Evolutionary conservation across 2,329 filamentous ascomycete genomes (phyloP).

Genomic region (Alternaria gaisen): DNA sequence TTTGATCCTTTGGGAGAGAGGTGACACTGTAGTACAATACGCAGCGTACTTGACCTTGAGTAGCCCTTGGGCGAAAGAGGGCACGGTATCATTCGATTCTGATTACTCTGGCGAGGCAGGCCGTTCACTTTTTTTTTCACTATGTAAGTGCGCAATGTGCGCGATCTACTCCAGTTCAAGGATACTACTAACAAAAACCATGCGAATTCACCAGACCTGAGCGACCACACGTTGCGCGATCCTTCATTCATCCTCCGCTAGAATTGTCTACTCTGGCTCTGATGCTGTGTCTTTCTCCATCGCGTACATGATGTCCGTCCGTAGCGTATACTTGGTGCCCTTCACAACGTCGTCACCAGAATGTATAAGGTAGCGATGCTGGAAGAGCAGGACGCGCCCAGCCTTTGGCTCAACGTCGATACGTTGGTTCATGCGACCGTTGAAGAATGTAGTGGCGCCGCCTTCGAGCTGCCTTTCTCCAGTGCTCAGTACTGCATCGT

Average conservation of each 20-base stretch:
- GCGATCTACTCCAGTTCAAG: slow-evolving; percentile 25
- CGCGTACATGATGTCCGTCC: slow-evolving; percentile 65
- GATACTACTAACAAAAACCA: slow-evolving; percentile 53
- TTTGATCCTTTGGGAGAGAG: slow-evolving; percentile 58
- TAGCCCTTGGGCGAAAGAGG: slow-evolving; percentile 51
- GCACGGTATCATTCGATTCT: slow-evolving; percentile 83
- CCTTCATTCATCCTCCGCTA: not conserved
- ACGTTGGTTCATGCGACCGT: slow-evolving; percentile 39
- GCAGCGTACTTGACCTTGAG: slow-evolving; percentile 72
- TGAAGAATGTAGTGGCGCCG: slow-evolving; percentile 64
- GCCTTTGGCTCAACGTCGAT: slow-evolving; percentile 60
- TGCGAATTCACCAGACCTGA: not conserved
- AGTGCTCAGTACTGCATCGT: slow-evolving; percentile 50
- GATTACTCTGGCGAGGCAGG: slow-evolving; percentile 88
- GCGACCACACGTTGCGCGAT: not conserved
- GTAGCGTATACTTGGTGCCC: slow-evolving; percentile 64
- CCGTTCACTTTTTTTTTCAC: slow-evolving; percentile 67
- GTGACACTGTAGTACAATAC: slow-evolving; percentile 95
- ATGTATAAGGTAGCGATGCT: slow-evolving; percentile 63
- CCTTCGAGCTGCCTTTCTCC: slow-evolving; percentile 55
- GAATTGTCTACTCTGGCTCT: not conserved
- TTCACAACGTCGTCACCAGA: slow-evolving; percentile 63
- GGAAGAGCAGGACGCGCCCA: slow-evolving; percentile 65
- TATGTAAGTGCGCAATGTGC: slow-evolving; percentile 56
- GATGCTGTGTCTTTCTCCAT: slow-evolving; percentile 32